Conservation (phyloP, 768 basidiomycete species). For the Gloeophyllum trabeum region DNA sequence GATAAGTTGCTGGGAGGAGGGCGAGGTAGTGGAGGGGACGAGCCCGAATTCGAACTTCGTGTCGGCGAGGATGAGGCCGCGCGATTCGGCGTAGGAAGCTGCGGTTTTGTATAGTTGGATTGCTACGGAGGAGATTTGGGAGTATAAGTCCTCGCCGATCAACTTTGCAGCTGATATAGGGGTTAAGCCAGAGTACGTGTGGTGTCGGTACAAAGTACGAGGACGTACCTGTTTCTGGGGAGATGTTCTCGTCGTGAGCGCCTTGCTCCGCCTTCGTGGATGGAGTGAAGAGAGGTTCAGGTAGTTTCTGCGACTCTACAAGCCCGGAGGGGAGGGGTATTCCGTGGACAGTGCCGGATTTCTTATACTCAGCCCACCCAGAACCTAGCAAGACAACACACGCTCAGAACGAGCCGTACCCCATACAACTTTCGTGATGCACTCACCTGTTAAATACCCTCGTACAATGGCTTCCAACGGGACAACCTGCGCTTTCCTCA, state of each 20-base stretch:
- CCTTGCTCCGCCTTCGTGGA: slow-evolving; percentile 96
- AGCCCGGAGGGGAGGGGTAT: slow-evolving; percentile 66
- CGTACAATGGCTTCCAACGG: slow-evolving; percentile 94
- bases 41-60: slow-evolving; percentile 99
- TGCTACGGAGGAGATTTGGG: slow-evolving; percentile 45
- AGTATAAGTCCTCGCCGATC: slow-evolving; percentile 55
- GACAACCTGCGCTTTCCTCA: slow-evolving; percentile 78
- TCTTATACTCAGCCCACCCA: slow-evolving; percentile 91
- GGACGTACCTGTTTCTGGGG: slow-evolving; percentile 83
- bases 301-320: slow-evolving; percentile 77
- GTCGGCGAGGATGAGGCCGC: slow-evolving; percentile 90
- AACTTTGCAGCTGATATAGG: slow-evolving; percentile 55
- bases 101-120: slow-evolving; percentile 65
- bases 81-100: slow-evolving; percentile 55
- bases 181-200: no score
- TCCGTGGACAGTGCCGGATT: slow-evolving; percentile 78
- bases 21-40: slow-evolving; percentile 17
- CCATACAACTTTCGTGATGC: neutral
- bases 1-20: slow-evolving; percentile 41
- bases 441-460: slow-evolving; percentile 89
- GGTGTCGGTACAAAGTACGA: no score
- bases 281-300: slow-evolving; percentile 84
- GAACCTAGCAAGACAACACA: slow-evolving; percentile 48
- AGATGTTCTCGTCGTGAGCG: slow-evolving; percentile 95
- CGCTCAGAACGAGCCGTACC: neutral